Evolutionary conservation across 192 early-diverging fungal genomes (phyloP).

Genomic region (Allomyces macrogynus): DNA sequence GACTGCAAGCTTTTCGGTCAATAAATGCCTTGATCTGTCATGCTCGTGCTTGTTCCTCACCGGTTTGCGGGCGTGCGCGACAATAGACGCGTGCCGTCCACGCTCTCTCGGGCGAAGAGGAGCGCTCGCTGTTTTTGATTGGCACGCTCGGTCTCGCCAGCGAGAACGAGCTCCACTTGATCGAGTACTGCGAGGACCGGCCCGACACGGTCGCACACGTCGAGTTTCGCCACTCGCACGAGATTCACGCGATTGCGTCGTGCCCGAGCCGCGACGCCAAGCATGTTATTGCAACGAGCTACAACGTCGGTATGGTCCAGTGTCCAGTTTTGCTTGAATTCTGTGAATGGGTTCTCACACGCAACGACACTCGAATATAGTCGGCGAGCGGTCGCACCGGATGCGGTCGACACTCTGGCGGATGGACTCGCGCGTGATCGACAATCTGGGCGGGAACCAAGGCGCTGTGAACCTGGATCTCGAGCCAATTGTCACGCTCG

Average conservation of each 20-base stretch:
- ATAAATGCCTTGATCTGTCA: not conserved
- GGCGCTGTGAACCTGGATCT: constrained; percentile 17
- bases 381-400: not conserved
- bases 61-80: not conserved
- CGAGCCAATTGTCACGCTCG: constrained; percentile 3
- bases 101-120: constrained; percentile 31
- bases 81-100: constrained; percentile 36
- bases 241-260: constrained; percentile 42
- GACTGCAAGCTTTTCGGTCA: not conserved
- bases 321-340: not conserved
- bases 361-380: not conserved
- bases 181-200: constrained; percentile 57
- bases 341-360: not conserved
- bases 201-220: constrained; percentile 26
- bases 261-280: constrained; percentile 21
- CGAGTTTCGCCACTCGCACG: constrained; percentile 38
- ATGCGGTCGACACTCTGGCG: constrained; percentile 10
- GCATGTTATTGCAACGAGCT: constrained; percentile 38
- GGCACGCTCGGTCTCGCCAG: constrained; percentile 37
- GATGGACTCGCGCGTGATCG: constrained; percentile 4
- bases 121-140: constrained; percentile 51
- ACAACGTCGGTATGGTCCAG: constrained; percentile 17
- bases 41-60: not conserved
- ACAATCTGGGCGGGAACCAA: constrained; percentile 9
- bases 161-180: constrained; percentile 46